Percentiles rank a stretch among this genome's conserved stretches.
These are phyloP conservation scores for Corymbia maculata DNA, from an alignment of 345 rosid species.

Conservation along the genomic window DNA sequence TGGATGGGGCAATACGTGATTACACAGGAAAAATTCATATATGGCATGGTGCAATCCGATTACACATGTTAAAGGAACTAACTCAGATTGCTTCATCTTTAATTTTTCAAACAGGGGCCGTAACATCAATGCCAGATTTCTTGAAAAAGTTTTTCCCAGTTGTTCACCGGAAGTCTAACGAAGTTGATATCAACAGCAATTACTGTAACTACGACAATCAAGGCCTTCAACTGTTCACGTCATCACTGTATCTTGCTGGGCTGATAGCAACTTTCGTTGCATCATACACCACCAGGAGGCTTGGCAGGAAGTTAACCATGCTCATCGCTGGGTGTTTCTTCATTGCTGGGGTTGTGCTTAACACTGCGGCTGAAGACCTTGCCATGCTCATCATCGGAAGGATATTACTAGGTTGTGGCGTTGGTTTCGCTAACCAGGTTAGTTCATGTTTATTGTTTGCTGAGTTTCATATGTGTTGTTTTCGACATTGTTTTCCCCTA, in stretches of 20 bases:
- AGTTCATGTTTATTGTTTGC: neutral
- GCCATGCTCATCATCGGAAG: slow-evolving; percentile 91
- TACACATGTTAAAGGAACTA: neutral
- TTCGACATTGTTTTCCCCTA: neutral
- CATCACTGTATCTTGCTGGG: slow-evolving; percentile 89
- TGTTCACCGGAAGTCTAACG: slow-evolving; percentile 34
- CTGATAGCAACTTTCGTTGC: slow-evolving; percentile 86
- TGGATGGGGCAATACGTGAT: neutral
- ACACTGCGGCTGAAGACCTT: slow-evolving; percentile 70
- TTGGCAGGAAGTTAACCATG: slow-evolving; percentile 78
- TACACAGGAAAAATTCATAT: neutral
- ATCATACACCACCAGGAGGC: slow-evolving; percentile 79
- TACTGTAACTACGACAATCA: slow-evolving; percentile 95
- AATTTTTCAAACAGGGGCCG: slow-evolving; percentile 51
- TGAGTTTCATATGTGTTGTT: neutral
- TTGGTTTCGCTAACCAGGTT: slow-evolving; percentile 93
- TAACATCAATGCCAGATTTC: slow-evolving; percentile 81
- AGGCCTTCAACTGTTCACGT: slow-evolving; percentile 82
- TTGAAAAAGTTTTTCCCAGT: slow-evolving; percentile 73
- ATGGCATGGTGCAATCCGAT: neutral
- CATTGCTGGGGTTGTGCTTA: slow-evolving; percentile 60
- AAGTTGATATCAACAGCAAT: slow-evolving; percentile 22
- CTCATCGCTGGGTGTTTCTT: slow-evolving; percentile 86
- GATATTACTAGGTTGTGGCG: slow-evolving; percentile 87
- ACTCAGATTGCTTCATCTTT: neutral